Percentiles rank a stretch among this genome's conserved stretches.
phyloP scores from a whole-genome alignment of 2,329 filamentous ascomycete genomes.

The Diaporthe amygdali region DNA sequence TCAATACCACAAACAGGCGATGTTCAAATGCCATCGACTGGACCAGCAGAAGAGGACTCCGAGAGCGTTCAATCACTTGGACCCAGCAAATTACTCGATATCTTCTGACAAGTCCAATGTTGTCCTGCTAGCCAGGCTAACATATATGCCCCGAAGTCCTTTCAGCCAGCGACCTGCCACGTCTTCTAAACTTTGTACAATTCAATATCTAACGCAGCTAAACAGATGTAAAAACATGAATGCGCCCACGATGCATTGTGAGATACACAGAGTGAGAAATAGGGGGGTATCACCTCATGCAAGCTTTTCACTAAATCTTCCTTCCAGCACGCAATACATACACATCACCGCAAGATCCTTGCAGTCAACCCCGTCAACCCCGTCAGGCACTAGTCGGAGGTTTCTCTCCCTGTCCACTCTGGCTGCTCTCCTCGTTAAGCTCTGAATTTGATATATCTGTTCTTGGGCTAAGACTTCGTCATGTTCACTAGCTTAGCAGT shows the following conservation, averaged over 20 bases:
- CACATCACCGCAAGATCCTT: background rate
- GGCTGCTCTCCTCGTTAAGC: background rate
- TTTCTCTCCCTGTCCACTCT: background rate
- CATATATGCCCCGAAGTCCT: no score
- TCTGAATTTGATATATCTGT: background rate
- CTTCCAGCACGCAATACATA: background rate
- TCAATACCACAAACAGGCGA: no score
- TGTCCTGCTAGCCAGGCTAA: background rate
- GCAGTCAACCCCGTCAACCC: background rate
- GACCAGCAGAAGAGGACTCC: background rate
- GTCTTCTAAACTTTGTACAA: background rate
- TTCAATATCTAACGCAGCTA: conserved; percentile 1
- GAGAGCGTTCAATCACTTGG: background rate
- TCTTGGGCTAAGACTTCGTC: conserved; percentile 25
- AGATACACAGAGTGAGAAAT: background rate
- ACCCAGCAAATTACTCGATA: background rate
- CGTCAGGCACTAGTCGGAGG: no score
- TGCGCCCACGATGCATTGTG: background rate
- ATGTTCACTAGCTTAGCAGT: conserved; percentile 72
- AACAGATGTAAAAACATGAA: background rate
- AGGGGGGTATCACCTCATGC: conserved; percentile 19
- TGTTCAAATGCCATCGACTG: no score
- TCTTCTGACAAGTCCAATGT: no score
- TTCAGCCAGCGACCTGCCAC: no score
- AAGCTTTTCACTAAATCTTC: background rate